Conservation (phyloP, 1,139 yeast genomes). For the Hansenula sp. region DNA sequence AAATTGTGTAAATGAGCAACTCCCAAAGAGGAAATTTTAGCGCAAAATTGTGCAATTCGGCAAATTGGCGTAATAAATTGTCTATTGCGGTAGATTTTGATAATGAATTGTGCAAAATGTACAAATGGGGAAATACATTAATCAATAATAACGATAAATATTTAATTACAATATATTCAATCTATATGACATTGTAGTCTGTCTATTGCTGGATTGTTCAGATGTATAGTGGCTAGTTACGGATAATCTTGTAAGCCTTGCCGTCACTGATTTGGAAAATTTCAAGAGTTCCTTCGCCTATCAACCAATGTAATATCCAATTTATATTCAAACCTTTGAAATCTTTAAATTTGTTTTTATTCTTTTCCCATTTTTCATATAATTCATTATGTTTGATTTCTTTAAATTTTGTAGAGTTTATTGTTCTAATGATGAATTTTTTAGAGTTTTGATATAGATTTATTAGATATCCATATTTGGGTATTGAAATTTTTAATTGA, state of each 20-base stretch:
- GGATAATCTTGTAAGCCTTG: slow-evolving; percentile 62
- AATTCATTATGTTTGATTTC: slow-evolving; percentile 51
- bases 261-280: slow-evolving; percentile 70
- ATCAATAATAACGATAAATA: too few species aligned
- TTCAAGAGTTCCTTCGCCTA: slow-evolving; percentile 68
- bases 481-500: slow-evolving; percentile 47
- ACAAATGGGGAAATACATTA: too few species aligned
- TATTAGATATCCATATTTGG: slow-evolving; percentile 56
- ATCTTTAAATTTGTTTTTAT: slow-evolving; percentile 48
- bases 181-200: not conserved
- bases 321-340: slow-evolving; percentile 55
- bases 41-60: too few species aligned
- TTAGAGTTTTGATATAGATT: slow-evolving; percentile 41
- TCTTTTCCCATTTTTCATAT: slow-evolving; percentile 42
- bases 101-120: too few species aligned
- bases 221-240: slow-evolving; percentile 20
- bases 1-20: too few species aligned
- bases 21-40: too few species aligned
- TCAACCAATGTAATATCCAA: slow-evolving; percentile 62
- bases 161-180: too few species aligned
- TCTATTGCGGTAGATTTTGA: too few species aligned
- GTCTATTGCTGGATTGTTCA: too few species aligned
- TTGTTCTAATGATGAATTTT: slow-evolving; percentile 46
- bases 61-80: too few species aligned
- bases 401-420: slow-evolving; percentile 41